Base-by-base conservation (phyloP, 352 stramenopile genomes). In the Pythium monospermum region DNA sequence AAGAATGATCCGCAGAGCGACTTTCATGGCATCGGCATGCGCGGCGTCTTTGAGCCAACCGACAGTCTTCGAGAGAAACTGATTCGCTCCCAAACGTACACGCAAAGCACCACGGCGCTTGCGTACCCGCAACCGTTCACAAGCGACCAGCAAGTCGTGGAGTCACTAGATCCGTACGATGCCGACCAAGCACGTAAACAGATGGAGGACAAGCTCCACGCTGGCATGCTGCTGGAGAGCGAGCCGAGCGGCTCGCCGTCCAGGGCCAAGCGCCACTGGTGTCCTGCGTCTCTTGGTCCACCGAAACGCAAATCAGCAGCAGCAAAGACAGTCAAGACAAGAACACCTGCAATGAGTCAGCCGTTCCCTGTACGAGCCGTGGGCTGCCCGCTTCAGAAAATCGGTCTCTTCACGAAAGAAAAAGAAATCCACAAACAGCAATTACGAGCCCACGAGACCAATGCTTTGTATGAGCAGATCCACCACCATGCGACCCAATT, bases 41-140 rank as follows among this genome's bases (percentile, higher is more conserved):
- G 59, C 18, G 61, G 67, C n/a, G 59, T 69, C 27, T 85, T 85
- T 54, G 69, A 85, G 27, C 73, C 76, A 18, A 68, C 39, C 25
- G 69, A 85, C 10, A 56, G 37, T 0, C 53, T 62, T 6, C 65
- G 74, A 0, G 65, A 85, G 31, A 45, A 51, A 22, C 22, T 74
- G 30, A 6, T 72, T 2, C 19, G 26, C 6, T 48, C 36, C 0
- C 35, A 50, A 8, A 56, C 3, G 7, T 59, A 55, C 31, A 22
- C 25, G 23, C 35, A 49, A 7, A 51, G 42, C 22, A 50, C 38
- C 4, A 57, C 41, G 6, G 23, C 52, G n/a, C 19, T 57, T 2
- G 51, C 51, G 33, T 66, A 66, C 22, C 52, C 52, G 5, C 26
- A 23, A 12, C 45, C 50, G 4, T 18, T 26, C 6, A 52, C 26